Conservation (phyloP, 495 filamentous ascomycete genomes). For the Hyaloscypha finlandica region DNA sequence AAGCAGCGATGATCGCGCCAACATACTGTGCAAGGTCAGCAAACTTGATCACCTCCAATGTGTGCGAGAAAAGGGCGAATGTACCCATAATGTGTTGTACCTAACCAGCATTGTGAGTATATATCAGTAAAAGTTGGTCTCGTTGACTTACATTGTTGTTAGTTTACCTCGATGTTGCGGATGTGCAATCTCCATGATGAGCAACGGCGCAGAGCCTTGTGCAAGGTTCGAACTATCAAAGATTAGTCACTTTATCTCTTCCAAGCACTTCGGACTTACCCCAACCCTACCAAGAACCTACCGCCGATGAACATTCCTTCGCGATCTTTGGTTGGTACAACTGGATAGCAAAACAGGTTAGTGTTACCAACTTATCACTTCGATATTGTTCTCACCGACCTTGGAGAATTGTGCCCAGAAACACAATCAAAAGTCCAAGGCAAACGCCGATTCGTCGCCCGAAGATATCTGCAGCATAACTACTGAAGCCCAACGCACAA, state of each 20-base stretch:
- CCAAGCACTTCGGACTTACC: constrained; percentile 31
- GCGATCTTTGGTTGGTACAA: constrained; percentile 1
- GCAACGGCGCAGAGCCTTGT: constrained; percentile 41
- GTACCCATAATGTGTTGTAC: neutral
- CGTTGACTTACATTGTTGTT: neutral
- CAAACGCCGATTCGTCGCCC: constrained; percentile 60
- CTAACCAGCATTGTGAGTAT: neutral
- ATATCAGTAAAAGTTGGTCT: neutral
- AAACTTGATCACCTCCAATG: neutral
- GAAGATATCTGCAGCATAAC: constrained; percentile 48
- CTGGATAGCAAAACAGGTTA: neutral
- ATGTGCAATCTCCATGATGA: constrained; percentile 55
- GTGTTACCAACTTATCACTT: neutral
- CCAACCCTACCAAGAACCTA: constrained; percentile 47
- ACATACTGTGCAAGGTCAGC: neutral
- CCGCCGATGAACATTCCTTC: constrained; percentile 41
- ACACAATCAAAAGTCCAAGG: constrained; percentile 57
- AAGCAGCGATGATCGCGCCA: constrained; percentile 2
- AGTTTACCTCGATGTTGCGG: constrained; percentile 49
- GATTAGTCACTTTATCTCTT: neutral
- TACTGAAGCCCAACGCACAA: constrained; percentile 4
- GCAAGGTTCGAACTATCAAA: constrained; percentile 48
- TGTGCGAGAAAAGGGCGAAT: neutral
- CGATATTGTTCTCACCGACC: constrained; percentile 31
- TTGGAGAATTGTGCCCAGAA: constrained; percentile 56